Base-by-base conservation (phyloP, 192 early-diverging fungal species). In the Ambispora gerdemannii region DNA sequence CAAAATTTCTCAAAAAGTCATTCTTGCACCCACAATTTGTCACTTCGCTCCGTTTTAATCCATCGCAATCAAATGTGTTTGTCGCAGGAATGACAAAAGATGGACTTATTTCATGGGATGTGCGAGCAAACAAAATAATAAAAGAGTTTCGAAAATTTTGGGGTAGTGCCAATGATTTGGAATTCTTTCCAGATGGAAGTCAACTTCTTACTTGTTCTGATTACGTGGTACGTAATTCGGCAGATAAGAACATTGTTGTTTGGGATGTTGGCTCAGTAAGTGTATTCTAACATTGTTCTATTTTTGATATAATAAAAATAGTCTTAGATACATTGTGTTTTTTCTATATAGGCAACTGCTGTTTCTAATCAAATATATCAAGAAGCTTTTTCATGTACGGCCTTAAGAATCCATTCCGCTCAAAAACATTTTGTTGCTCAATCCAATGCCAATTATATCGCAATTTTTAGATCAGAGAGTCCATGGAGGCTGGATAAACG, bases 311-410 rank as follows among this genome's bases (percentile, higher is more conserved):
- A 55, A 55, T 10, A 25, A n/a, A 22, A 55, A 10, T 49, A 63
- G 20, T 63, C n/a, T 63, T 63, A 25, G 11, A 49, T 3, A 47
- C 27, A 8, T 65, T 27, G 30, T 47, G 4, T 65, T 65, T 32
- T 49, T 50, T 65, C 30, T 6, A 28, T 4, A 27, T 22, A 68
- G 67, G 31, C 47, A 25, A 68, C 67, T n/a, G 6, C 67, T 30
- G 55, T 68, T 24, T 68, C 67, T 8, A 70, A 70, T 70, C 67
- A 70, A 49, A 70, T 70, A 25, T 70, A 70, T 59, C 67, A 70
- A 70, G 67, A 70, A 49, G 55, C 67, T 13, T 70, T 47, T 49
- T 70, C 67, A 34, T 70, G 67, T 60, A 70, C 67, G 2, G 67
- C 67, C 19, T 34, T 70, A 28, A 35, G 67, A 47, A 59, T 56